A percentile compares a stretch with the other conserved stretches of the same genome.
phyloP scores from a whole-genome alignment of 768 basidiomycete genomes.

The Cystobasidium ongulense region DNA sequence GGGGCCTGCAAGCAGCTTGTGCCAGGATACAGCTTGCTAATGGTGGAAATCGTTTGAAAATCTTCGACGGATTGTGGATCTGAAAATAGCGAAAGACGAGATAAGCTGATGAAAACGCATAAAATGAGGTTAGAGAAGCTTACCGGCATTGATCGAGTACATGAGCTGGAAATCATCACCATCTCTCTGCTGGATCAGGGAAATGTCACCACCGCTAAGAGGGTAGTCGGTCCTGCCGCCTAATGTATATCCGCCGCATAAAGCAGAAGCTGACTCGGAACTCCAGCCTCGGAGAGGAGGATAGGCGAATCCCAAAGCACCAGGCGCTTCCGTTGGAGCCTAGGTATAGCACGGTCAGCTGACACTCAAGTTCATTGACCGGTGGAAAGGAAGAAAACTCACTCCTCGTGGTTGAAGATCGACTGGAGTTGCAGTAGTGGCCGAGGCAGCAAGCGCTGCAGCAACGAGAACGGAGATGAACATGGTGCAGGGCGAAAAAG shows the following conservation, averaged over 20 bases:
- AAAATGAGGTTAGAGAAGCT: constrained; percentile 22
- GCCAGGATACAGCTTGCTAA: constrained; percentile 35
- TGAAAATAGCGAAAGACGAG: background rate
- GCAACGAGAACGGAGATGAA: background rate
- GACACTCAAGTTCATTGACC: background rate
- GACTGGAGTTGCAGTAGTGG: background rate
- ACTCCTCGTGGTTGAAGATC: background rate
- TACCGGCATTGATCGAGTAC: constrained; percentile 31
- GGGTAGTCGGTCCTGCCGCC: constrained; percentile 1
- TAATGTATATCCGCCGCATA: background rate
- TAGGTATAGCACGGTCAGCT: background rate
- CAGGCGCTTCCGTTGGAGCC: background rate
- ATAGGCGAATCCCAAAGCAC: constrained; percentile 5
- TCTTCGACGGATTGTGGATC: constrained; percentile 30
- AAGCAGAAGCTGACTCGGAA: background rate
- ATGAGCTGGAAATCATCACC: constrained; percentile 36
- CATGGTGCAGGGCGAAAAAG: background rate
- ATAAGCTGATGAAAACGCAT: background rate
- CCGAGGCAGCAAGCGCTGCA: constrained; percentile 1
- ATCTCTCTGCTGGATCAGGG: constrained; percentile 34
- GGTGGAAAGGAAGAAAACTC: background rate
- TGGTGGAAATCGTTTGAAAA: constrained; percentile 37
- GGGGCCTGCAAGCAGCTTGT: constrained; percentile 38
- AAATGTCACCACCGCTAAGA: constrained; percentile 36
- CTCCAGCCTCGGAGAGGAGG: background rate